These are phyloP conservation scores for Diversispora epigaea DNA, from an alignment of 192 early-diverging fungal species.

Conservation along the genomic window DNA sequence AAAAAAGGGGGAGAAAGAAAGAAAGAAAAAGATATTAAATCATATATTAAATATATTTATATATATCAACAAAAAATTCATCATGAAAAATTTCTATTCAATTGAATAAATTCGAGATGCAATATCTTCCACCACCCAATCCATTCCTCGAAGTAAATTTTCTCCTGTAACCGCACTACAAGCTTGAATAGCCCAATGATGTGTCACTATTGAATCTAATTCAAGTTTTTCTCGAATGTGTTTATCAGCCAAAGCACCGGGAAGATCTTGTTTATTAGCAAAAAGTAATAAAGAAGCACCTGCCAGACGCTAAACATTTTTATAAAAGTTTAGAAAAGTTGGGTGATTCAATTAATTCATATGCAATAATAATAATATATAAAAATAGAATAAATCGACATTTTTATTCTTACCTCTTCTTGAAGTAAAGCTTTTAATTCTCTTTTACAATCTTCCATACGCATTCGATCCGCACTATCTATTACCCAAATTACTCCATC, in stretches of 20 bases:
- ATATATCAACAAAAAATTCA: too few species aligned
- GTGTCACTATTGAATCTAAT: constrained; percentile 71
- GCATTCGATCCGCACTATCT: constrained; percentile 83
- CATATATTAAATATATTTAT: too few species aligned
- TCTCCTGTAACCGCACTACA: constrained; percentile 90
- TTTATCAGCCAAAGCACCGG: constrained; percentile 68
- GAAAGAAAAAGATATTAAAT: too few species aligned
- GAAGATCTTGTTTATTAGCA: constrained; percentile 98
- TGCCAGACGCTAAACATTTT: constrained; percentile 64
- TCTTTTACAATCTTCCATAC: constrained; percentile 75
- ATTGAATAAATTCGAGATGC: constrained; percentile 82
- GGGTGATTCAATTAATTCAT: neutral
- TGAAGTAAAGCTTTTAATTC: constrained; percentile 79
- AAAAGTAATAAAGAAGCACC: constrained; percentile 93
- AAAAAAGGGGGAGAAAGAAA: too few species aligned
- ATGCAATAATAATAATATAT: too few species aligned
- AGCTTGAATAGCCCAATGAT: constrained; percentile 90
- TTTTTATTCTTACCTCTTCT: constrained; percentile 75
- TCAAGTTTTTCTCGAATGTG: constrained; percentile 73
- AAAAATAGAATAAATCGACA: too few species aligned
- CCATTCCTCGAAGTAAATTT: constrained; percentile 85
- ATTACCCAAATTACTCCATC: constrained; percentile 98
- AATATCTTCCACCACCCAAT: constrained; percentile 93
- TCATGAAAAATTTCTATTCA: constrained; percentile 40
- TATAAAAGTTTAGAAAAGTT: neutral